Base-by-base conservation (phyloP, 257 asterid genomes). In the Coffea canephora region DNA sequence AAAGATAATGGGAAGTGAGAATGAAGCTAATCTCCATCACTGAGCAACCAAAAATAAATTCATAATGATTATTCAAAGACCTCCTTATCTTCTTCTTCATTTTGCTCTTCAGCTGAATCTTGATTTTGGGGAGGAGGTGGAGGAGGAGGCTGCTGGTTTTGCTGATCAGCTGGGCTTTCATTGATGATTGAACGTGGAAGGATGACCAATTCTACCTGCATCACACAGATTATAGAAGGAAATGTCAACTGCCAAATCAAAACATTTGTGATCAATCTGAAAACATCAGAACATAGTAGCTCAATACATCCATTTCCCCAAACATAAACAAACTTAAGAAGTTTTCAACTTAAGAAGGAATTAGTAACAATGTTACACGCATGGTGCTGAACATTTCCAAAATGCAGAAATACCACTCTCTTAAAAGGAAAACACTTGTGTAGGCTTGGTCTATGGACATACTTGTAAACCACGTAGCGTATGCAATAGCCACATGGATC, bases 91-190 rank as follows among this genome's bases (percentile, higher is more conserved):
- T 87, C 90, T 73, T 91, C 87, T 66, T 91, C 93, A 59, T 92
- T 89, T 87, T 90, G 90, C 76, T 93, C 95, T 85, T 93, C 96
- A 34, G 82, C 85, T 82, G 94, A 81, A 85, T 92, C 97, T 79
- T 93, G 91, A 85, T 87, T 91, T 83, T 91, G 96, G 45, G 94
- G 97, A 4, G 96, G 97, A 74, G 98, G 91, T 19, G 96, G 95
- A 16, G 97, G 98, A 43, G 98, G 91, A 13, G 89, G 87, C 76
- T 77, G 91, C 84, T 86, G 89, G 83, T 88, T 83, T 83, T 88
- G 83, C 82, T 79, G 94, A 31, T 91, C 96, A 25, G 94, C 89
- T 80, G 97, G 96, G 78, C 73, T 90, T 80, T 93, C 97, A 73
- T n/a, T 87, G 54, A 91, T 78, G 78, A 81, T 82, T 70, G 97